Evolutionary conservation across 768 basidiomycete species (phyloP).

Genomic region (Holtermannia corniformis): DNA sequence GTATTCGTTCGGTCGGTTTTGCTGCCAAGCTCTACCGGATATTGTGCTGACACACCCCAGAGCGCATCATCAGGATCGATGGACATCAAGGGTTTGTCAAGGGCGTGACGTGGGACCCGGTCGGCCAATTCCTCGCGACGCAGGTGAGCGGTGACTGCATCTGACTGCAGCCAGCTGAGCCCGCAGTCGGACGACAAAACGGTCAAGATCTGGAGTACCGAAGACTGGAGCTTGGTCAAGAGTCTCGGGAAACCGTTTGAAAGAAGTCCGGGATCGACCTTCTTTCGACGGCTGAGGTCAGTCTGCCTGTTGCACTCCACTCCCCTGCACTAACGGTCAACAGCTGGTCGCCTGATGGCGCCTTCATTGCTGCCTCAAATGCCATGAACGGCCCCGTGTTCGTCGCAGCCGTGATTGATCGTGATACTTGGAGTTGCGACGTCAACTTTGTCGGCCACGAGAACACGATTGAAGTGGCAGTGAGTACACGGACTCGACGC

Average conservation of each 20-base stretch:
- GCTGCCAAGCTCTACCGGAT: background rate
- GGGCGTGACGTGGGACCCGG: slow-evolving; percentile 97
- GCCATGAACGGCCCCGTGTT: slow-evolving; percentile 97
- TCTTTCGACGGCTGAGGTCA: slow-evolving; percentile 81
- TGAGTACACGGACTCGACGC: slow-evolving; percentile 42
- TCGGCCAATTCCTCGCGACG: slow-evolving; percentile 94
- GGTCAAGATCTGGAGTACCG: slow-evolving; percentile 93
- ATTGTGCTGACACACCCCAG: slow-evolving; percentile 43
- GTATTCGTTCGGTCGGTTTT: slow-evolving; percentile 63
- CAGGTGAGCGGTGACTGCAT: slow-evolving; percentile 35
- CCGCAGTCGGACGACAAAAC: slow-evolving; percentile 87
- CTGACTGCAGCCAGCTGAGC: background rate
- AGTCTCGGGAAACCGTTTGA: slow-evolving; percentile 84
- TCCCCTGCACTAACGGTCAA: background rate
- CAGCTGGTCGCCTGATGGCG: slow-evolving; percentile 99
- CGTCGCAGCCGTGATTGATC: slow-evolving; percentile 88
- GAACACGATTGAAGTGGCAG: slow-evolving; percentile 92
- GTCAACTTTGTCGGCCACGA: slow-evolving; percentile 94
- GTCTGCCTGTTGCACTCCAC: slow-evolving; percentile 5
- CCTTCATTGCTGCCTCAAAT: slow-evolving; percentile 93
- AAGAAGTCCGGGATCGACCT: slow-evolving; percentile 87
- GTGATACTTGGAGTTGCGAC: slow-evolving; percentile 73
- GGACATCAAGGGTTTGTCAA: slow-evolving; percentile 95
- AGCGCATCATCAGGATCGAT: slow-evolving; percentile 71
- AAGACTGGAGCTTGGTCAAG: slow-evolving; percentile 77